These are phyloP conservation scores for Aspergillus nanangensis DNA, from an alignment of 495 filamentous ascomycete genomes.

Conservation along the genomic window DNA sequence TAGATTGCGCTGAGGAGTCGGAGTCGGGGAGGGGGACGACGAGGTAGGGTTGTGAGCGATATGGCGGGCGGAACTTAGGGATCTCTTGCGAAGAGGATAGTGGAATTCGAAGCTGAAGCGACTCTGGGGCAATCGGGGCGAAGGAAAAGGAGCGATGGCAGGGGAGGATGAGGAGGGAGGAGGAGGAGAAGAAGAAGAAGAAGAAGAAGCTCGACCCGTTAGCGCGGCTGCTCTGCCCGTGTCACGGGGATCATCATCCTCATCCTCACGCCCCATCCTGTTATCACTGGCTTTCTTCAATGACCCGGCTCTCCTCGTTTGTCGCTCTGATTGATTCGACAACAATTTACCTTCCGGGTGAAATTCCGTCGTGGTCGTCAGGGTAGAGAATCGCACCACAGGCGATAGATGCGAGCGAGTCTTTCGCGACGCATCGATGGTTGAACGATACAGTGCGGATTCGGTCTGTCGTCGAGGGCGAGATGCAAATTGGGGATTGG, in stretches of 20 bases:
- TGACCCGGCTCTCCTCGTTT: background rate
- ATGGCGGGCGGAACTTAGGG: conserved; percentile 10
- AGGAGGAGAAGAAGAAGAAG: conserved; percentile 2
- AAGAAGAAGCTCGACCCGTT: conserved; percentile 12
- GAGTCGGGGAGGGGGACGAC: background rate
- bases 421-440: conserved; percentile 11
- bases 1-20: conserved; percentile 12
- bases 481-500: background rate
- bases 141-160: background rate
- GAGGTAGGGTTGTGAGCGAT: background rate
- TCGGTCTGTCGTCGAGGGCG: conserved; percentile 18
- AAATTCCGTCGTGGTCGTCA: conserved; percentile 2
- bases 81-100: conserved; percentile 17
- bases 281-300: background rate
- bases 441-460: conserved; percentile 11
- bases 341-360: background rate
- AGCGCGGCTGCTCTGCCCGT: conserved; percentile 22
- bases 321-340: background rate
- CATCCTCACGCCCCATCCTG: background rate
- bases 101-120: conserved; percentile 23
- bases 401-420: background rate
- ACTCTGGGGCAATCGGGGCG: conserved; percentile 18
- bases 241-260: conserved; percentile 21
- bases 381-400: background rate
- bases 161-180: conserved; percentile 1